These are phyloP conservation scores for Neofusicoccum umdonicola DNA, from an alignment of 2,329 filamentous ascomycete genomes.

Conservation along the genomic window DNA sequence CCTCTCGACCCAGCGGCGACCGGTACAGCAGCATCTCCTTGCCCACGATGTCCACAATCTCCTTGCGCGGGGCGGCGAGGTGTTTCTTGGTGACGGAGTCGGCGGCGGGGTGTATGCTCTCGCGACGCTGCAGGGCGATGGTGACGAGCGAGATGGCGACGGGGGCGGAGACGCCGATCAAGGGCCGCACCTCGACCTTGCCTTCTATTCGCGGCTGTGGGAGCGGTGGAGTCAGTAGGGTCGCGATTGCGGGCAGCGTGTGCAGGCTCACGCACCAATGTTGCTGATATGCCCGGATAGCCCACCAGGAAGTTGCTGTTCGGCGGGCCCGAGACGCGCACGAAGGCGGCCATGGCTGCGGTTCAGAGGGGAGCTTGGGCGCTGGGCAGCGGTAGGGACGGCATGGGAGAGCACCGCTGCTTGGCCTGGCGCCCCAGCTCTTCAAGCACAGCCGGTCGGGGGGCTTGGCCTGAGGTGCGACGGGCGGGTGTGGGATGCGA, in stretches of 20 bases:
- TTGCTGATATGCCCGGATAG: constrained; percentile 96
- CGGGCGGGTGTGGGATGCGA: constrained; percentile 1
- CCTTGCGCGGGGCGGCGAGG: constrained; percentile 82
- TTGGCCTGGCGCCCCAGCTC: constrained; percentile 6
- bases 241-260: constrained; percentile 11
- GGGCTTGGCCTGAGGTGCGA: not conserved
- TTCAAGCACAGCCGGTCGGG: constrained; percentile 1
- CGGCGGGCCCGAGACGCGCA: constrained; percentile 94
- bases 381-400: constrained; percentile 18
- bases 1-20: constrained; percentile 78
- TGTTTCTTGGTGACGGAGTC: constrained; percentile 93
- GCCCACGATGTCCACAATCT: constrained; percentile 87
- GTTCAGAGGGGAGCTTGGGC: constrained; percentile 13
- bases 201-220: constrained; percentile 90
- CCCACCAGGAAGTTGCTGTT: constrained; percentile 97
- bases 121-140: constrained; percentile 87
- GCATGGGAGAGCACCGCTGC: constrained; percentile 18
- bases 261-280: constrained; percentile 70
- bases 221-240: constrained; percentile 1
- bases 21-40: constrained; percentile 93
- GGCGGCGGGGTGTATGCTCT: constrained; percentile 94
- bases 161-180: constrained; percentile 79
- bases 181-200: constrained; percentile 92
- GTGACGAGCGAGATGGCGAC: constrained; percentile 90
- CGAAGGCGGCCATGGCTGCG: constrained; percentile 63